Base-by-base conservation (phyloP, 2,329 filamentous ascomycete species). In the Coniella lustricola region DNA sequence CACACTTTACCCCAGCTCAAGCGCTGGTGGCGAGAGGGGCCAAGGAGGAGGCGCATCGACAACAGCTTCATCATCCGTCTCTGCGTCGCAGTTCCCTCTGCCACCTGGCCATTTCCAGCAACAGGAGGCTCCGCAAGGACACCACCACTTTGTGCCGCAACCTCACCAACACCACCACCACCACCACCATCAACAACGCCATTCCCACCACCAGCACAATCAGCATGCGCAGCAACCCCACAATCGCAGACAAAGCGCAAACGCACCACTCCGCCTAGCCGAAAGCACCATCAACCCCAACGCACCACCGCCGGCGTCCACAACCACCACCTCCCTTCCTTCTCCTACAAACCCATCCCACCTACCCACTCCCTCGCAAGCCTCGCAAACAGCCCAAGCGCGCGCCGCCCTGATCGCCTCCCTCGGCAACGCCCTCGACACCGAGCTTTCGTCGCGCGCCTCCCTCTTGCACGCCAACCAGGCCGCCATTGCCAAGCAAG, bases 371-470 rank as follows among this genome's bases (percentile, higher is more conserved):
- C 58, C 65, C 40, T 63, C 68, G 44, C 66, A 72, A 44, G 67
- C 71, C 59, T 67, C 67, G 7, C 70, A 75, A 59, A 70, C 81
- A 17, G 64, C 71, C 42, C 74, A 81, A 60, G 79, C 81, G 34
- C 78, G 80, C 54, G 64, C 69, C 25, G 79, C 77, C 8, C 70
- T 84, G 45, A 70, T 82, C 31, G 81, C 80, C 18, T 77, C 76
- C 40, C 75, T 90, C 45, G 82, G 83, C 59, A 83, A 85, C 62
- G 77, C 82, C 57, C 73, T 90, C 56, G 84, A 89, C 68, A 68
- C 74, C 39, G 77, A 85, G 59, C 76, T 90, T 43, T 77, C 80
- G 56, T 75, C 76, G 49, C 84, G 86, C 53, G 87, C 86, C 14
- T 65, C 72, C 14, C 77, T 82, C 55, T 72, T 93, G 44, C 86